Conservation (phyloP, 1,284 basidiomycete species). For the Trametes hirsuta region DNA sequence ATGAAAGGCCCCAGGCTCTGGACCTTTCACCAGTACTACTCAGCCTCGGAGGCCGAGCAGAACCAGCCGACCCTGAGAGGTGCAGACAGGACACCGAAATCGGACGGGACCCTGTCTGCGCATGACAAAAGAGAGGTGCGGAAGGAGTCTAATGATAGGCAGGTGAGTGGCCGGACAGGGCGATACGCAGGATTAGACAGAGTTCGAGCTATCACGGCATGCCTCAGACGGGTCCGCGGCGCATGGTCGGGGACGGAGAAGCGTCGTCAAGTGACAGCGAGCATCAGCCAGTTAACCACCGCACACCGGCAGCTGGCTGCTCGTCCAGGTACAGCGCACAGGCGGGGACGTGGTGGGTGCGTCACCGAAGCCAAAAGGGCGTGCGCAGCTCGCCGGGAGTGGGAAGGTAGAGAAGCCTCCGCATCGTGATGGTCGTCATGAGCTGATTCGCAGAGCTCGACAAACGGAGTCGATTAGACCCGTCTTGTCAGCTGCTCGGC, state of each 20-base stretch:
- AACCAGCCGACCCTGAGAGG: constrained; percentile 3
- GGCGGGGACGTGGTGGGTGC: not conserved
- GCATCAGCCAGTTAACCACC: not conserved
- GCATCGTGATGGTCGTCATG: constrained; percentile 14
- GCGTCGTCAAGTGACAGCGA: constrained; percentile 11
- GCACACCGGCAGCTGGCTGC: not conserved
- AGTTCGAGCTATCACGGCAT: constrained; percentile 1
- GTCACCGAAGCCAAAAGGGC: constrained; percentile 9
- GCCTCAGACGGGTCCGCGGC: constrained; percentile 8
- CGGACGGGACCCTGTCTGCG: not conserved
- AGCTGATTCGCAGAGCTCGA: constrained; percentile 10
- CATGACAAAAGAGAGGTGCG: constrained; percentile 7
- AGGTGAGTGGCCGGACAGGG: constrained; percentile 3
- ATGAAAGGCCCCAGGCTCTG: not conserved
- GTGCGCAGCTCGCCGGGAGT: constrained; percentile 4
- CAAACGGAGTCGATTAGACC: constrained; percentile 9
- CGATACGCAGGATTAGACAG: not conserved
- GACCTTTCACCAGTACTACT: not conserved
- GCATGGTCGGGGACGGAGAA: constrained; percentile 4
- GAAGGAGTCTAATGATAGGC: constrained; percentile 15
- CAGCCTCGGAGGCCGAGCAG: not conserved
- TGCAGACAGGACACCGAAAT: constrained; percentile 4
- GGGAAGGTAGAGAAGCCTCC: constrained; percentile 1
- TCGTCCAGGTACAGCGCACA: no score
- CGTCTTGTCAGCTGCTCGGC: constrained; percentile 7